Evolutionary conservation across 2,329 filamentous ascomycete species (phyloP), one percentile per base, ranked within the genome.

Genomic region (Xylariaceae sp.): DNA sequence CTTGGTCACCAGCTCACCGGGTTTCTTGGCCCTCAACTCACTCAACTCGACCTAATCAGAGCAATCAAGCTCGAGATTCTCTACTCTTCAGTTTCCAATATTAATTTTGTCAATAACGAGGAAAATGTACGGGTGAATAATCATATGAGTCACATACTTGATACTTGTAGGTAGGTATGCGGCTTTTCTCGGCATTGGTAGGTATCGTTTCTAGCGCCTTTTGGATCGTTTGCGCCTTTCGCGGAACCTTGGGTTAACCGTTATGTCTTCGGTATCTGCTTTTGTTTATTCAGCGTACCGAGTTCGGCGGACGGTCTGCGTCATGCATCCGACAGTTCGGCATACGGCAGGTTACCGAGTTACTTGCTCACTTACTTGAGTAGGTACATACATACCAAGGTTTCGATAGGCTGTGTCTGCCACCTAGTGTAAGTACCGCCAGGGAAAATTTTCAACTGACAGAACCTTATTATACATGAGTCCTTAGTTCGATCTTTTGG

Each of bases 241-340:
- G 37, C 20, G 32, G 21, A 37, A 16, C 19, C 10, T 26, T n/a
- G 41, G n/a, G n/a, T n/a, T n/a, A n/a, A n/a, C 26, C 26, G 6
- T 29, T 10, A 5, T 6, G 6, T 29, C 26, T 10, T 10, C 32
- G 9, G 32, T 37, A 10, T 37, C 32, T 37, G 26, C 12, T 12
- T 12, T 7, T 20, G 19, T 14, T 48, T n/a, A 48, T n/a, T 48
- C 45, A 37, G 16, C 9, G 37, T 40, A n/a, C 61, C 61, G 61
- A 64, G 52, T 60, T 57, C 61, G 59, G 61, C 61, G 50, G 21
- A 23, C 48, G 50, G 44, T 62, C 56, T 61, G 56, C 56, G 58
- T 61, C 58, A 59, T 63, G 37, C 49, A 43, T 21, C 29, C 42
- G 47, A 41, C 52, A 47, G 48, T 55, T 50, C 40, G 32, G 48